Conservation (phyloP, 2,329 filamentous ascomycete species). For the Zalaria sp. region DNA sequence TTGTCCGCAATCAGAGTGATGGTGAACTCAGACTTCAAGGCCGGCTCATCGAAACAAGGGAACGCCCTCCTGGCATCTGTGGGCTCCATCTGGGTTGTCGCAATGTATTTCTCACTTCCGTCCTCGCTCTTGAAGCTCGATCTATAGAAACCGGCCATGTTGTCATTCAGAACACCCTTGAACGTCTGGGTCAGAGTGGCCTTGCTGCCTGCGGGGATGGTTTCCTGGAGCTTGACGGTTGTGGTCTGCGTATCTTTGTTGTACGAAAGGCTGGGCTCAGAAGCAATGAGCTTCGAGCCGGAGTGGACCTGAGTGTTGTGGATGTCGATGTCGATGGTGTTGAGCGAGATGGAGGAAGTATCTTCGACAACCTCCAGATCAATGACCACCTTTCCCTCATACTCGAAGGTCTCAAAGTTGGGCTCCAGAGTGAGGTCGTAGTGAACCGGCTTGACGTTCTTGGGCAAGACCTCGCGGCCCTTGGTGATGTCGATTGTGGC, state of each 20-base stretch:
- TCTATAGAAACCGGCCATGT: conserved; percentile 96
- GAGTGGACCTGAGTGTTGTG: conserved; percentile 55
- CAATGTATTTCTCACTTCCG: conserved; percentile 68
- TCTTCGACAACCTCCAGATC: conserved; percentile 79
- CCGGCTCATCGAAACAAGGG: conserved; percentile 92
- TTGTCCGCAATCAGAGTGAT: conserved; percentile 85
- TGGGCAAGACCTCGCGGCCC: conserved; percentile 72
- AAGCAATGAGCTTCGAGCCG: conserved; percentile 42
- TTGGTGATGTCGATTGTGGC: conserved; percentile 46
- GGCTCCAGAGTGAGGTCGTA: conserved; percentile 89
- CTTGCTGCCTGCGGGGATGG: conserved; percentile 59
- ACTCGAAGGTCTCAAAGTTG: conserved; percentile 75
- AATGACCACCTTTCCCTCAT: conserved; percentile 70
- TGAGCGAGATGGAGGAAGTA: conserved; percentile 72
- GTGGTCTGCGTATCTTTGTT: conserved; percentile 70
- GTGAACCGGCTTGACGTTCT: conserved; percentile 82
- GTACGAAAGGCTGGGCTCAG: conserved; percentile 55
- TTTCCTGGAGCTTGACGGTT: conserved; percentile 64
- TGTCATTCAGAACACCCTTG: conserved; percentile 70
- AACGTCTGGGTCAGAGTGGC: conserved; percentile 67
- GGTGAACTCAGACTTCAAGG: conserved; percentile 84
- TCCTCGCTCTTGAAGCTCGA: conserved; percentile 79
- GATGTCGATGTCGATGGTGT: conserved; percentile 77
- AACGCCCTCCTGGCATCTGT: conserved; percentile 88
- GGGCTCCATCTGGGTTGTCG: conserved; percentile 91